These are phyloP conservation scores for Begonia fuchsioides DNA, from an alignment of 306 rosid genomes.

Conservation along the genomic window DNA sequence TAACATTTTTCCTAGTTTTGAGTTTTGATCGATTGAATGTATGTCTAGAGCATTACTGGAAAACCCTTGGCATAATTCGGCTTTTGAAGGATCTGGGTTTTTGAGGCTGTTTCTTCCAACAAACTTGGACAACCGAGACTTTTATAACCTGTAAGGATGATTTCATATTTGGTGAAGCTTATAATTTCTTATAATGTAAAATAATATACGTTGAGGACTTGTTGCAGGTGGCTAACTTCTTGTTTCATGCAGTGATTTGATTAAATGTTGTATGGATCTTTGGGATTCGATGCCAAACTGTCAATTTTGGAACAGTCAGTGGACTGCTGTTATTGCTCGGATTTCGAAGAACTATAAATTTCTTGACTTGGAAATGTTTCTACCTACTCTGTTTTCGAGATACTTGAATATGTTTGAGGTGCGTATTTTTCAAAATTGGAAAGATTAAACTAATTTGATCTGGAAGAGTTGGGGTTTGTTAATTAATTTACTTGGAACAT, in stretches of 20 bases:
- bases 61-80: constrained; percentile 97
- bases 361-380: constrained; percentile 67
- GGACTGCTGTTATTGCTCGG: constrained; percentile 93
- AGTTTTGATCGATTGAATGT: neutral
- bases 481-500: neutral
- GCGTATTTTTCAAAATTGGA: constrained; percentile 14
- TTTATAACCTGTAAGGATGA: constrained; percentile 64
- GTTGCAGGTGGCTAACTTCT: constrained; percentile 12
- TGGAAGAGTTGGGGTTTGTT: neutral
- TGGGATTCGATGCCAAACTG: constrained; percentile 98
- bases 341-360: constrained; percentile 57
- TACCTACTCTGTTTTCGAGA: constrained; percentile 83
- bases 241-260: constrained; percentile 52
- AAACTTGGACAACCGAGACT: constrained; percentile 64
- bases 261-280: constrained; percentile 45
- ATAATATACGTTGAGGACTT: constrained; percentile 13
- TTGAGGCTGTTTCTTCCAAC: constrained; percentile 93
- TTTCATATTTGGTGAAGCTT: constrained; percentile 11
- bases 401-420: constrained; percentile 99
- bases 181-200: constrained; percentile 7
- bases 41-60: constrained; percentile 68
- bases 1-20: too few species aligned
- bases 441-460: constrained; percentile 8
- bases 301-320: constrained; percentile 97
- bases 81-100: constrained; percentile 98